These are phyloP conservation scores for Xylariaceae sp. DNA, from an alignment of 2,329 filamentous ascomycete genomes.

Conservation along the genomic window DNA sequence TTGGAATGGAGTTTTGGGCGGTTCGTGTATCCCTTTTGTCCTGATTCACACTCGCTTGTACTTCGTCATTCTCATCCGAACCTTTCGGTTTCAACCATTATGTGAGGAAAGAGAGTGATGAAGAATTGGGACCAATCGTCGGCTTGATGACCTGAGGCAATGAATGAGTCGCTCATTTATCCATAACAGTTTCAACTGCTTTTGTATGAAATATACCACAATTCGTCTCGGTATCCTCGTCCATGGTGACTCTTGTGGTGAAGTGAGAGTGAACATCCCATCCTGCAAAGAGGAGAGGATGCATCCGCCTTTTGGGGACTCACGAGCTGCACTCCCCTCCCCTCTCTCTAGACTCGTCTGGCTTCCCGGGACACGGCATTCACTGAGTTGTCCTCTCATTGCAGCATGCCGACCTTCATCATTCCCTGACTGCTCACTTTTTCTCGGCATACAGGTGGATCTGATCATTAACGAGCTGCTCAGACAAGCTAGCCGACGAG, in stretches of 20 bases:
- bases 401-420: no score
- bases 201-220: background rate
- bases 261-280: no score
- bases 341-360: no score
- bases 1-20: background rate
- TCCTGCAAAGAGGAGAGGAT: no score
- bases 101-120: background rate
- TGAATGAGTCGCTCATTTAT: background rate
- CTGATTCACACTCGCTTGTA: background rate
- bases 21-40: background rate
- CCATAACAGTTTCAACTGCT: background rate
- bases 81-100: background rate
- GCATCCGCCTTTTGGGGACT: no score
- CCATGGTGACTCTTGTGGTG: no score
- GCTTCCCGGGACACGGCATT: no score
- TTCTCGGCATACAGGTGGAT: background rate
- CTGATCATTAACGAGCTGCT: background rate
- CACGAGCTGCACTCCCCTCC: no score
- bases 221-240: no score
- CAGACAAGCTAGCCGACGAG: background rate
- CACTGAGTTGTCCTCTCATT: no score
- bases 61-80: background rate
- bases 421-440: background rate
- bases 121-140: constrained; percentile 2
- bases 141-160: background rate